phyloP scores from a whole-genome alignment of 225 moss, liverwort and hornwort species.

The Ulota crispa region DNA sequence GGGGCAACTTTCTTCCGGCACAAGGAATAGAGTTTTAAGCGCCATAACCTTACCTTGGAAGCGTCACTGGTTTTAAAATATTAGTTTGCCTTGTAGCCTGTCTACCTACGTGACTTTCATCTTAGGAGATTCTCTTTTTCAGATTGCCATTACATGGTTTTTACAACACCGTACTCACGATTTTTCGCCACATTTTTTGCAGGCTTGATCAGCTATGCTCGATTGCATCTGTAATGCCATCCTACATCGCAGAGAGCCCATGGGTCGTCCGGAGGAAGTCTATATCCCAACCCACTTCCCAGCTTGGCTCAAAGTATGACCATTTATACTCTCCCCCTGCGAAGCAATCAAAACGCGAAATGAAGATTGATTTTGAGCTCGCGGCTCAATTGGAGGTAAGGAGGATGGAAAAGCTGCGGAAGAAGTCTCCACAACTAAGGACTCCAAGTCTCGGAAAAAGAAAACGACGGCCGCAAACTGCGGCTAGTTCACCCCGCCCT shows the following conservation, averaged over 20 bases:
- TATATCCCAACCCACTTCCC: constrained; percentile 23
- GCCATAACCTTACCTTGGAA: neutral
- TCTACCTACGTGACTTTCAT: neutral
- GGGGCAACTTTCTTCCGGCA: neutral
- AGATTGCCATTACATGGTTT: neutral
- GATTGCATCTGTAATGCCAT: constrained; percentile 22
- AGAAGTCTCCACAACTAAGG: constrained; percentile 3
- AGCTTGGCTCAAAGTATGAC: constrained; percentile 4
- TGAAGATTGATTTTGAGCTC: constrained; percentile 31
- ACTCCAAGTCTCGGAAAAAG: constrained; percentile 39
- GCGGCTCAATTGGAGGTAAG: constrained; percentile 31
- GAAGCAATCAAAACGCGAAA: constrained; percentile 19
- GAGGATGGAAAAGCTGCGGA: neutral
- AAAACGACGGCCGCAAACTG: constrained; percentile 32
- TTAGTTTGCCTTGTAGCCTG: neutral
- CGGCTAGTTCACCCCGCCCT: neutral
- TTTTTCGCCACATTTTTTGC: neutral
- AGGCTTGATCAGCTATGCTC: constrained; percentile 37
- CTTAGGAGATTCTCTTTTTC: neutral
- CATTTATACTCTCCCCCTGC: constrained; percentile 14
- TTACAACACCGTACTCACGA: neutral
- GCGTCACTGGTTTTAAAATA: neutral
- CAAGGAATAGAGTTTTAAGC: neutral
- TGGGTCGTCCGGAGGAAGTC: constrained; percentile 12
- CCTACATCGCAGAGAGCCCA: constrained; percentile 14